phyloP scores from a whole-genome alignment of 2,329 filamentous ascomycete genomes.

The Aureobasidium namibiae region DNA sequence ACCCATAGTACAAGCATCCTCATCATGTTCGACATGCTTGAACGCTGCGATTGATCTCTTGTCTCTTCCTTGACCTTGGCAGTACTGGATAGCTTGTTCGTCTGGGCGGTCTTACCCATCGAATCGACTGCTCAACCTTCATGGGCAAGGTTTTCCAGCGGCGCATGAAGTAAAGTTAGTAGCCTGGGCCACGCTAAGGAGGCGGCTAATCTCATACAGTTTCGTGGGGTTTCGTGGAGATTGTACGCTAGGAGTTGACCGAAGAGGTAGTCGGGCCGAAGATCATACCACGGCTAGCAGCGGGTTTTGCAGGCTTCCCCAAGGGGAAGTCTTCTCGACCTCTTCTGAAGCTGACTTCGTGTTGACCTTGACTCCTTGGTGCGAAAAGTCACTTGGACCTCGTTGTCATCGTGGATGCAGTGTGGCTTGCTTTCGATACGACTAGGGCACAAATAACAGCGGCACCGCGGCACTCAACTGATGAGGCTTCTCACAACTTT shows the following conservation, averaged over 20 bases:
- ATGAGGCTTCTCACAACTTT: not conserved
- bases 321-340: slow-evolving; percentile 8
- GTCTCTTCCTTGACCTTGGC: not conserved
- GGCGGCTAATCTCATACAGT: slow-evolving; percentile 1
- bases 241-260: slow-evolving; percentile 2
- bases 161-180: not conserved
- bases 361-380: not conserved
- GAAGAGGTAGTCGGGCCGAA: slow-evolving; percentile 8
- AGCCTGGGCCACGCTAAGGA: slow-evolving; percentile 3
- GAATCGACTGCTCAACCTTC: not conserved
- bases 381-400: not conserved
- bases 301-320: not conserved
- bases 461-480: not conserved
- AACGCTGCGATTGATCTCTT: not conserved
- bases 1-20: not conserved
- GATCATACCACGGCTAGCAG: not conserved
- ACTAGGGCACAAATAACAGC: not conserved
- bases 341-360: not conserved
- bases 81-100: not conserved
- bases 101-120: slow-evolving; percentile 1
- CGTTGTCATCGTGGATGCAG: not conserved
- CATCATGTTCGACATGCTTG: not conserved
- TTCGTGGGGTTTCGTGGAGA: slow-evolving; percentile 5
- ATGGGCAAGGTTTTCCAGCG: not conserved
- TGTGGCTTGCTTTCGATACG: not conserved